Evolutionary conservation across 2,329 filamentous ascomycete species (phyloP), one percentile per base, ranked within the genome.

Genomic region (Fusarium algeriense): DNA sequence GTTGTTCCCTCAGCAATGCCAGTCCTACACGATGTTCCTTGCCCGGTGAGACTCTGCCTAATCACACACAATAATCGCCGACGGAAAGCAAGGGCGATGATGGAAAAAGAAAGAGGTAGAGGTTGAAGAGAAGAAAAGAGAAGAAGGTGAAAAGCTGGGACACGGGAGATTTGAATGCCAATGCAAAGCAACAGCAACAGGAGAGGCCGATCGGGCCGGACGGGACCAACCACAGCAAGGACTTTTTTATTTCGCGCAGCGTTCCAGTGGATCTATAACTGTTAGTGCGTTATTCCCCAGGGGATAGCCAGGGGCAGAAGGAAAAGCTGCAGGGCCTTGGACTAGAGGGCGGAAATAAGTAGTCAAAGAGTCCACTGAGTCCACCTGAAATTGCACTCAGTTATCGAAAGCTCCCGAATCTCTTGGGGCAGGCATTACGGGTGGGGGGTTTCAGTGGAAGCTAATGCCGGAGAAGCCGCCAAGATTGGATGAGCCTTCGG

Each of bases 201-300:
- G 63, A 52, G 63, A 59, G 66, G 37, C 58, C 65, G 69, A 65
- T 72, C 69, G 60, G 64, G 62, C 68, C 70, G 67, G 70, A 52
- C 52, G 57, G 73, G 53, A 67, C 74, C 74, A 75, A 73, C 68
- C 72, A 72, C 63, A 60, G 41, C 65, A 60, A 67, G 58, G 64
- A 56, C 64, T 64, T 73, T 74, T 71, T 72, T 65, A 64, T 62
- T 70, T 71, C 60, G 71, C 71, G 64, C 64, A 65, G 53, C 20
- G 37, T 10, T 35, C 20, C 43, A 52, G 65, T 68, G 66, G 64
- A 52, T 43, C 58, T 54, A 43, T 38, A 62, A 53, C 67, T 20
- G 61, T 48, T 44, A 49, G 53, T 59, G 46, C 59, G 56, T 55
- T 49, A 70, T 46, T 60, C 53, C 61, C 61, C 48, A 38, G 67